Evolutionary conservation across 345 rosid genomes (phyloP), one percentile per base, ranked within the genome.

Genomic region (Lepidium africanum): DNA sequence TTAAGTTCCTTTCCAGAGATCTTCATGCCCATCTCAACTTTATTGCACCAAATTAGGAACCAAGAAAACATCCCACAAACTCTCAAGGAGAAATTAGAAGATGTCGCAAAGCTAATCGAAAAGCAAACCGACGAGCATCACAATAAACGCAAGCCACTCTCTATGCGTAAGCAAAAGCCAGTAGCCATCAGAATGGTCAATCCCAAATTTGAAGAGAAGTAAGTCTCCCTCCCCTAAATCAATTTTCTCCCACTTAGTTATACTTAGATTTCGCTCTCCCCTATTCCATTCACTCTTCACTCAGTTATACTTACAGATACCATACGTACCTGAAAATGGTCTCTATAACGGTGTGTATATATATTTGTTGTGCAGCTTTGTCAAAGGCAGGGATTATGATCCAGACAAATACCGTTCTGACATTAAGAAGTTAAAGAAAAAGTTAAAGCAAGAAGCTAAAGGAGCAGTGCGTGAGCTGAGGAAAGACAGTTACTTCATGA

Each of bases 121-220:
- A 72, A 74, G 79, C 86, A 89, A 71, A 74, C 82, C 6, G 81
- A 70, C 7, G 82, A 85, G 68, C 80, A 74, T 67, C 74, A 74
- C 51, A 21, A 17, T 49, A 62, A 83, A 67, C 91, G 96, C 39
- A 78, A 25, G 70, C 97, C 99, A 65, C 82, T 94, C 38, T 83
- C 86, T 63, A 80, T 94, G 85, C 86, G 80, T 70, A 89, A 81
- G 82, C 86, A 82, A 67, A 94, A 91, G 78, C 96, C 95, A 45
- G 84, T 81, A 19, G 75, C 93, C 32, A 85, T 91, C 77, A 87
- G 73, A 73, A 71, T 82, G 76, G 77, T 86, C 38, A 87, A 73
- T 77, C 99, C 96, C 3, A 84, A 94, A 80, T 94, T 87, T 32
- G 96, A 91, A 74, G 93, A 82, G 80, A 81, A 77, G 94, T 87